Evolutionary conservation across 805 yeast genomes (phyloP), one percentile per base, ranked within the genome.

Genomic region (Ogataea dorogensis): DNA sequence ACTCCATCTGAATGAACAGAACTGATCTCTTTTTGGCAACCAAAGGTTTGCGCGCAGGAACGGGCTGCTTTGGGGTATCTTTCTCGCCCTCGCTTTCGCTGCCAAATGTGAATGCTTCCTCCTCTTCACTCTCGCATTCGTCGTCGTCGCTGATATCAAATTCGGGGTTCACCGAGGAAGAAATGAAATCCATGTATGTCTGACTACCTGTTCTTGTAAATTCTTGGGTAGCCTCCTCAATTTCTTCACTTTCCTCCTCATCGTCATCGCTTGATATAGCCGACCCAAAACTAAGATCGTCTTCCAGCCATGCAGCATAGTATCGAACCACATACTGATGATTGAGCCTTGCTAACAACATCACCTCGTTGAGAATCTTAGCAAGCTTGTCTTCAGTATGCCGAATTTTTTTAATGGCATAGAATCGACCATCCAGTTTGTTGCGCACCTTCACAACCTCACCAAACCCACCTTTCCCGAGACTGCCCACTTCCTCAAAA

Each of bases 381-480:
- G 94, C 80, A 27, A 93, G 66, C 47, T 85, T 82, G 50, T 84
- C 81, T 31, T 85, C 83, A 2, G 81, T 75, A 50, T 93, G 96
- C 40, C 82, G 77, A 32, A 93, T 84, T 50, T 89, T 91, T 58
- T 93, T 93, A 41, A 93, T 79, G 0, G 99, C 99, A 59, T 93
- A 93, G 49, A 85, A 86, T 11, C 96, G 73, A 14, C 98, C 98
- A 56, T 93, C 99, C 46, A 93, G 73, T 40, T 89, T 75, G 57
- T 89, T 91, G 43, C 98, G 70, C 0, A 93, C 98, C 53, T 91
- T 89, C n/a, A 93, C 96, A 7, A 93, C 99, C 59, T 93, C 97
- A 5, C 99, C 99, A 63, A 84, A 93, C 0, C 95, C 99, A 24
- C 99, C 99, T 49, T 80, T 78, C 2, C 99, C 99, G 7, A 93